phyloP scores from a whole-genome alignment of 495 filamentous ascomycete species.

The Neurospora terricola region DNA sequence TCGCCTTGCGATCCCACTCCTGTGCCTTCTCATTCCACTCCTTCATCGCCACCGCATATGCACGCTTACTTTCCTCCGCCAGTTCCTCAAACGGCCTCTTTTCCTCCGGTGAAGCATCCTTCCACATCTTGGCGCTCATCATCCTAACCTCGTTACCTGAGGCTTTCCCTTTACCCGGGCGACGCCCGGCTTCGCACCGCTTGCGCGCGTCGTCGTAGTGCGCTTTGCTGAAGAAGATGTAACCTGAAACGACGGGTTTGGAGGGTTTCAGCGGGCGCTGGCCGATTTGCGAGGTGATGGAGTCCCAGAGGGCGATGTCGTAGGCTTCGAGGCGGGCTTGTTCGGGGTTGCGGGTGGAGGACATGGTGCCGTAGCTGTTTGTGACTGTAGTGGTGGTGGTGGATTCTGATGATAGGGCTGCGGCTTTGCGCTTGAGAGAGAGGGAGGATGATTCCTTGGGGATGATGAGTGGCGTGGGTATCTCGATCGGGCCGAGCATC shows the following conservation, averaged over 20 bases:
- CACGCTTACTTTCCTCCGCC: conserved; percentile 55
- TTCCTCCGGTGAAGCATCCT: conserved; percentile 54
- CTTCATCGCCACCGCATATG: conserved; percentile 45
- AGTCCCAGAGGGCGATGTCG: conserved; percentile 61
- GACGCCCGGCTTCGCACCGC: conserved; percentile 57
- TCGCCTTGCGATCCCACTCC: conserved; percentile 62
- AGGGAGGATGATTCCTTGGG: conserved; percentile 43
- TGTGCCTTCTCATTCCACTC: conserved; percentile 46
- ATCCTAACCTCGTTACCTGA: conserved; percentile 68
- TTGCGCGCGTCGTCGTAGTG: conserved; percentile 66
- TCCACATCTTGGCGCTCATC: conserved; percentile 83
- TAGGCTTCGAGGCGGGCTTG: conserved; percentile 53
- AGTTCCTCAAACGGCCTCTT: conserved; percentile 67
- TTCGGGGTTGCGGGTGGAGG: conserved; percentile 32
- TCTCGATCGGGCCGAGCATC: conserved; percentile 72
- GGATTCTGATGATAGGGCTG: conserved; percentile 5
- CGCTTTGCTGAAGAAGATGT: conserved; percentile 69
- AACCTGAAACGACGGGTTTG: conserved; percentile 61
- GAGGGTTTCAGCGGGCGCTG: conserved; percentile 59
- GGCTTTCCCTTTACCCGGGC: conserved; percentile 53
- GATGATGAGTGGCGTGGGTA: conserved; percentile 52
- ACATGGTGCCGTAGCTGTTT: neutral
- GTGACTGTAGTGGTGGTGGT: neutral
- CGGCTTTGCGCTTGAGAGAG: conserved; percentile 44
- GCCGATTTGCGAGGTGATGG: conserved; percentile 61